A percentile compares a stretch with the other conserved stretches of the same genome.
Evolutionary conservation across 768 basidiomycete genomes (phyloP).

Genomic region (Mycena galericulata): DNA sequence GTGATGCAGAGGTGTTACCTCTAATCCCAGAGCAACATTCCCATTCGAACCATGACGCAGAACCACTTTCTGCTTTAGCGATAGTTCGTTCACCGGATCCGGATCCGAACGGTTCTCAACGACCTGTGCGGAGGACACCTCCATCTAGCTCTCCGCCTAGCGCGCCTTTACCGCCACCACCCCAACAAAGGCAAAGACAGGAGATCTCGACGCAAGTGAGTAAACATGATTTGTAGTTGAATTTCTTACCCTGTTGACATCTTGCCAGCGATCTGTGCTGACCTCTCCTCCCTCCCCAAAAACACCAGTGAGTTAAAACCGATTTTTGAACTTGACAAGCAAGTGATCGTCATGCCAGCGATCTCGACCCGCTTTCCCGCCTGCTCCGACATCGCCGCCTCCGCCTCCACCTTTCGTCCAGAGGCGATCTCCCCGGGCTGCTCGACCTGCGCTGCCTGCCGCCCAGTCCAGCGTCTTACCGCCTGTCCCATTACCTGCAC

Average conservation of each 20-base stretch:
- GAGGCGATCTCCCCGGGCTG: slow-evolving; percentile 19
- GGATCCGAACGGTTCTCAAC: slow-evolving; percentile 6
- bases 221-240: not conserved
- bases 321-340: not conserved
- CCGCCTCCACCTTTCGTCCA: slow-evolving; percentile 31
- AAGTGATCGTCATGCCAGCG: slow-evolving; percentile 12
- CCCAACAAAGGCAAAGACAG: not conserved
- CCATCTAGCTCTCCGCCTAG: slow-evolving; percentile 19
- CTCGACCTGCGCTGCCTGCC: slow-evolving; percentile 13
- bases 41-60: slow-evolving; percentile 25
- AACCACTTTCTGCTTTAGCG: not conserved
- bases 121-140: slow-evolving; percentile 18
- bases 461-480: not conserved
- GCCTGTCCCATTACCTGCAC: slow-evolving; percentile 17
- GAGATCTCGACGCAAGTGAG: slow-evolving; percentile 4
- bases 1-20: slow-evolving; percentile 27
- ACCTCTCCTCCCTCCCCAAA: slow-evolving; percentile 33
- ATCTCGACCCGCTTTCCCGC: slow-evolving; percentile 28
- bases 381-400: slow-evolving; percentile 48
- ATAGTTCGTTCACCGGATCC: not conserved
- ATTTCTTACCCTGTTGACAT: not conserved
- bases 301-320: slow-evolving; percentile 9
- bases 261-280: slow-evolving; percentile 8
- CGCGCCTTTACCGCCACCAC: slow-evolving; percentile 25
- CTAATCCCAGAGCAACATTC: slow-evolving; percentile 29